Evolutionary conservation across 1,284 basidiomycete genomes (phyloP), one percentile per base, ranked within the genome.

Genomic region (Microbotryum saponariae): DNA sequence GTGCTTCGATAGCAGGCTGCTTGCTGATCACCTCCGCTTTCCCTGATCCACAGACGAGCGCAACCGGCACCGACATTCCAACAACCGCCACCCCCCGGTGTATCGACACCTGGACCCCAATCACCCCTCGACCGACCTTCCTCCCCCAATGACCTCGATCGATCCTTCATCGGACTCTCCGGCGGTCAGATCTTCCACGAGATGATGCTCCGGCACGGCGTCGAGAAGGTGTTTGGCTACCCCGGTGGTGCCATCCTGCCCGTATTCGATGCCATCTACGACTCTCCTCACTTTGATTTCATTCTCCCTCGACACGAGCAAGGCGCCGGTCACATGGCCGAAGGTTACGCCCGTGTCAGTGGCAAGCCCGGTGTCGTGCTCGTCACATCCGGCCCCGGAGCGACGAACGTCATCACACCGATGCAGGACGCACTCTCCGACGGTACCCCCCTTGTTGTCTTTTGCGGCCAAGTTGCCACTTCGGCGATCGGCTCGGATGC

Each of bases 171-270:
- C 61, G 94, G 94, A 64, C 84, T 94, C 78, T 90, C 91, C 21
- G 94, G 94, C 42, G 94, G 94, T 45, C 83, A 97, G 77, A 97
- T 98, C 74, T 97, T 98, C 79, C 92, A 98, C 77, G 93, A 98
- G 78, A 97, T 98, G 94, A 97, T 98, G 91, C 86, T 93, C 62
- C 82, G 94, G 59, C 94, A 98, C 77, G 84, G 83, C 62, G 93
- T 98, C 73, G 96, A 94, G 77, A 89, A 97, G 74, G 84, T 98
- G 56, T 98, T 98, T 74, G 94, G 94, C 53, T 98, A 98, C 78
- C 94, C 94, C 20, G 94, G 94, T 54, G 69, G 67, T 65, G 94
- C 94, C 54, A 97, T 97, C 74, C 85, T 97, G 21, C 96, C 94
- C 70, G 94, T 98, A 48, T 98, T 97, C 77, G 94, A 98, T 76